These are phyloP conservation scores for Beta vulgaris DNA, from an alignment of 148 eudicot genomes.

Conservation along the genomic window DNA sequence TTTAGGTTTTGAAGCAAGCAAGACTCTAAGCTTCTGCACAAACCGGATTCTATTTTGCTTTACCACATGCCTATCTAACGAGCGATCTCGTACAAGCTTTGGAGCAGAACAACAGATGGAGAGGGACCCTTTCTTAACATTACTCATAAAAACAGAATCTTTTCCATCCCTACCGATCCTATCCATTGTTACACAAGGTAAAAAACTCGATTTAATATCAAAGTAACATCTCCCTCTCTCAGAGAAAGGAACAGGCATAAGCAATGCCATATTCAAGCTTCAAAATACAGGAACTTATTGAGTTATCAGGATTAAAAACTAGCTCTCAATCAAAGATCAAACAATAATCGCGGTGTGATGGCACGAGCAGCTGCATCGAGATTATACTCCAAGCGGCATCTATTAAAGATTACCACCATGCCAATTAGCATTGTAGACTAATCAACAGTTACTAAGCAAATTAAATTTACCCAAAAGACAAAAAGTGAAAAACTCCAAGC, in stretches of 20 bases:
- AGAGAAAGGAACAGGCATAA: conserved; percentile 20
- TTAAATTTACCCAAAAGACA: background rate
- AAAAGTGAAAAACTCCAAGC: background rate
- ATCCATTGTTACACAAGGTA: conserved; percentile 13
- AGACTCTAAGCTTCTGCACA: conserved; percentile 75
- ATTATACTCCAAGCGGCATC: conserved; percentile 16
- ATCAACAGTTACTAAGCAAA: background rate
- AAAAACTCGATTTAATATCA: conserved; percentile 31
- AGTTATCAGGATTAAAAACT: background rate
- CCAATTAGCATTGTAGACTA: conserved; percentile 7
- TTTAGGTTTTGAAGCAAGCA: conserved; percentile 87
- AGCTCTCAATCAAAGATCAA: background rate
- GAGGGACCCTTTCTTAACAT: conserved; percentile 21
- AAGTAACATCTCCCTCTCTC: conserved; percentile 16
- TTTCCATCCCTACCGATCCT: conserved; percentile 10
- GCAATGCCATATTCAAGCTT: conserved; percentile 34
- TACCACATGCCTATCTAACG: conserved; percentile 73
- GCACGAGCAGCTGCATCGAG: background rate
- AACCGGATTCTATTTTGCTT: conserved; percentile 78
- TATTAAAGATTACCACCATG: conserved; percentile 7
- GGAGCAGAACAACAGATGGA: conserved; percentile 43
- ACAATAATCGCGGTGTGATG: background rate
- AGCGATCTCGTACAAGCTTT: conserved; percentile 65
- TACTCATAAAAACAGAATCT: conserved; percentile 19
- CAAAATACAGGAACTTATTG: background rate